Conservation (phyloP, 306 rosid species). For the Albizia julibrissin region DNA sequence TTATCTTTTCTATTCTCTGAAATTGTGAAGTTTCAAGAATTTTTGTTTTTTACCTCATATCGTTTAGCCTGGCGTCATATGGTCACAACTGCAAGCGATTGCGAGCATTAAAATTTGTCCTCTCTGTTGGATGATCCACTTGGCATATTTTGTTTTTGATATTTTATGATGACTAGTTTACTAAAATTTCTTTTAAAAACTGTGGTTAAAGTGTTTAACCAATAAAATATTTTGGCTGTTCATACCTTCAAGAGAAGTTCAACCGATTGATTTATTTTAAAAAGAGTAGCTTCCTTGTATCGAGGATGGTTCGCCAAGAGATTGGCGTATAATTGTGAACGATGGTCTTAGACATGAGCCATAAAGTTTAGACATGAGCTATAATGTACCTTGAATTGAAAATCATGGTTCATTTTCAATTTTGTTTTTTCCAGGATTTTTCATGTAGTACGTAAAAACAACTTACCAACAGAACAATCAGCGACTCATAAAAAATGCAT, state of each 20-base stretch:
- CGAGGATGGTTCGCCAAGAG: no score
- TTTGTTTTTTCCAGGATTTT: neutral
- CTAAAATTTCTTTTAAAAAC: no score
- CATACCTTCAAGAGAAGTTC: neutral
- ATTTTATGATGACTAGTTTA: no score
- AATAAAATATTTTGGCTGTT: no score
- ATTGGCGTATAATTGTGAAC: no score
- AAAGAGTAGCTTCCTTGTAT: neutral
- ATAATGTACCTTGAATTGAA: neutral
- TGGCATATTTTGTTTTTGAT: no score
- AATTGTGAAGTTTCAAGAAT: neutral
- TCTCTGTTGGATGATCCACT: neutral
- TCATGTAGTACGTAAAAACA: neutral
- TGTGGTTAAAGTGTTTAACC: no score
- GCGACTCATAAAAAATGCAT: neutral
- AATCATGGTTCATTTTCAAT: neutral
- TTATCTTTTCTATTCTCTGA: neutral
- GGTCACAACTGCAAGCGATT: neutral
- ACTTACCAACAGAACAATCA: neutral
- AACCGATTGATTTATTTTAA: neutral
- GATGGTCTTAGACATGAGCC: no score
- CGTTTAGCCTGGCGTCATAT: neutral
- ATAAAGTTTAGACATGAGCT: conserved; percentile 44
- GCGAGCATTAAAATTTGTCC: neutral
- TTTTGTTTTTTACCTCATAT: neutral